Conservation (phyloP, 2,329 filamentous ascomycete species). For the Paecilomyces sp. region DNA sequence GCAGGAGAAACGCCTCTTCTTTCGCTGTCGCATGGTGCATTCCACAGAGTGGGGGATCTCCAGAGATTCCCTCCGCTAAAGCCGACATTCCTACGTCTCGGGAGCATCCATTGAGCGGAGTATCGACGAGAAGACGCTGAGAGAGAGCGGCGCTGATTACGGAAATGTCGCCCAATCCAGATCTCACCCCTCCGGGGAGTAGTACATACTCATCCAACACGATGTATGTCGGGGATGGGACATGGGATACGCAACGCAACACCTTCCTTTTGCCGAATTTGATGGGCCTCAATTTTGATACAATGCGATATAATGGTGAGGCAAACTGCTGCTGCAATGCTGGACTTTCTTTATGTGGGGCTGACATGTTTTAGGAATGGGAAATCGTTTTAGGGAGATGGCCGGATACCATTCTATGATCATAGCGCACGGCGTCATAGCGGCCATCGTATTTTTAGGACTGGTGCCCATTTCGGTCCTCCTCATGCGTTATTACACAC, state of each 20-base stretch:
- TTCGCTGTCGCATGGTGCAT: conserved; percentile 35
- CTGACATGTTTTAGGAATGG: conserved; percentile 48
- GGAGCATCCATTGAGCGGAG: conserved; percentile 10
- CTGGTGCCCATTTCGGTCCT: conserved; percentile 55
- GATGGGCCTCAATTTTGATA: conserved; percentile 58
- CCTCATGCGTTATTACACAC: conserved; percentile 54
- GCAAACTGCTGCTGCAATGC: conserved; percentile 3
- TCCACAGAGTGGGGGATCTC: conserved; percentile 36
- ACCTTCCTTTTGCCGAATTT: conserved; percentile 59
- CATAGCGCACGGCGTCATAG: conserved; percentile 53
- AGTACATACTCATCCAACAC: conserved; percentile 56
- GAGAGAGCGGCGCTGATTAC: background rate
- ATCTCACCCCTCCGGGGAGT: conserved; percentile 51
- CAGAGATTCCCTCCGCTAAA: conserved; percentile 35
- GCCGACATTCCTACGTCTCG: conserved; percentile 31
- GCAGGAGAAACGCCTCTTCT: background rate
- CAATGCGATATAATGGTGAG: conserved; percentile 60
- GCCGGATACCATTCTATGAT: conserved; percentile 53
- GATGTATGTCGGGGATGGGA: conserved; percentile 59
- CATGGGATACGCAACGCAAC: conserved; percentile 56
- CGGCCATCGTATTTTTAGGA: conserved; percentile 53
- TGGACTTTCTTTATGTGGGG: background rate
- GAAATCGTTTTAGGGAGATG: conserved; percentile 56
- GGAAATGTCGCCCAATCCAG: conserved; percentile 26
- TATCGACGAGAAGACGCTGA: conserved; percentile 3